Base-by-base conservation (phyloP, 176 grass and related monocot species). In the Poa annua region DNA sequence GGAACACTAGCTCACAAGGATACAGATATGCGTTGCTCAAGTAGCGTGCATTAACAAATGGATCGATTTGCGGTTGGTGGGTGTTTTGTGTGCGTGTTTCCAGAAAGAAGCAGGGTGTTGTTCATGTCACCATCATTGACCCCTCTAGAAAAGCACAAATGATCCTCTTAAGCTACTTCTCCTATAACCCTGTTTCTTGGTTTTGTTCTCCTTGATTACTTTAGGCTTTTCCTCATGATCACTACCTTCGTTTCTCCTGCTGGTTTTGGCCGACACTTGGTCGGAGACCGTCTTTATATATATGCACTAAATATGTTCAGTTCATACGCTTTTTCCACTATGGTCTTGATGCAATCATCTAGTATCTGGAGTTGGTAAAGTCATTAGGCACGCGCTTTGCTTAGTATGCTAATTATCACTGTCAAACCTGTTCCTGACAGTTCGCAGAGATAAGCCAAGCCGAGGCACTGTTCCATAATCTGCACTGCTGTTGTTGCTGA, bases 341-440 rank as follows among this genome's bases (percentile, higher is more conserved):
- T 80, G 68, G 75, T 76, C 12, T 75, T 41, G 29, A 68, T 29
- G 24, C 69, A 68, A 47, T 84, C 11, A 47, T 87, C 38, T 75
- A n/a, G n/a, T n/a, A 41, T 75, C 34, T 33, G 49, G 11, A 52
- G 51, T 54, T 80, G 75, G 68, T 69, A 13, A 87, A 80, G 50
- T 26, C 4, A 62, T 90, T 82, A 68, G 50, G 66, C 38, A 24
- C 68, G 57, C 4, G 56, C 59, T 85, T 70, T 70, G 39, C 53
- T 60, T 22, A 45, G 72, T 33, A 81, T 70, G 60, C 74, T 90
- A 90, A 90, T 41, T 41, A 41, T 84, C 85, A 69, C 17, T 35
- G 84, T 62, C 45, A 62, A 79, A 25, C 84, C 41, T 87, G 76
- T 45, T 87, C 50, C 38, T 84, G 80, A 70, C 88, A 90, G 85